phyloP scores from a whole-genome alignment of 1,284 basidiomycete species.

The Trametes hirsuta region DNA sequence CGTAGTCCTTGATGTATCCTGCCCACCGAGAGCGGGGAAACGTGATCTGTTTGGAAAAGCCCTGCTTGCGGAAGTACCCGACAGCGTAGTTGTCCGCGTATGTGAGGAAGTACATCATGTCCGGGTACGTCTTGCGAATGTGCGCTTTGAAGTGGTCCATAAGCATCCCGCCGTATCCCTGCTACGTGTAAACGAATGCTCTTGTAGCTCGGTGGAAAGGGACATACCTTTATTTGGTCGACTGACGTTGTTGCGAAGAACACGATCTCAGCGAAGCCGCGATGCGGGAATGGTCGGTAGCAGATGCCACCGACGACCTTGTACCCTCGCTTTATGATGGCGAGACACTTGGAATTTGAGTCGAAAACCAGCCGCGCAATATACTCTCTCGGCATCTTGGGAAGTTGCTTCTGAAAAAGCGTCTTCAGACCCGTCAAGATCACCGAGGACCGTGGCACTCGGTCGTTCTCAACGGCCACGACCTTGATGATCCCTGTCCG shows the following conservation, averaged over 20 bases:
- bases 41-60: constrained; percentile 97
- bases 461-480: constrained; percentile 86
- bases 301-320: constrained; percentile 99
- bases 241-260: constrained; percentile 98
- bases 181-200: constrained; percentile 89
- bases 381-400: constrained; percentile 99
- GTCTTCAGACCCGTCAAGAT: constrained; percentile 95
- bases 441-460: constrained; percentile 75
- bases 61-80: constrained; percentile 99
- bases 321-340: constrained; percentile 94
- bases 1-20: constrained; percentile 99
- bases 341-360: constrained; percentile 87
- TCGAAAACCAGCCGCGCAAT: constrained; percentile 97
- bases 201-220: background rate
- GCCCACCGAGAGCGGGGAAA: constrained; percentile 93
- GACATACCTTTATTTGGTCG: constrained; percentile 93
- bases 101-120: constrained; percentile 94
- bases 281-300: constrained; percentile 93
- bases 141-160: constrained; percentile 99
- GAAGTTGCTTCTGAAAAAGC: constrained; percentile 96
- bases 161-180: constrained; percentile 98
- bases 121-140: constrained; percentile 77
- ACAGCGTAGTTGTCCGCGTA: constrained; percentile 99
- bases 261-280: constrained; percentile 97
- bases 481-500: constrained; percentile 86